A percentile compares a stretch with the other conserved stretches of the same genome.
Evolutionary conservation across 2,329 filamentous ascomycete species (phyloP).

Genomic region (Calonectria pauciramosa): DNA sequence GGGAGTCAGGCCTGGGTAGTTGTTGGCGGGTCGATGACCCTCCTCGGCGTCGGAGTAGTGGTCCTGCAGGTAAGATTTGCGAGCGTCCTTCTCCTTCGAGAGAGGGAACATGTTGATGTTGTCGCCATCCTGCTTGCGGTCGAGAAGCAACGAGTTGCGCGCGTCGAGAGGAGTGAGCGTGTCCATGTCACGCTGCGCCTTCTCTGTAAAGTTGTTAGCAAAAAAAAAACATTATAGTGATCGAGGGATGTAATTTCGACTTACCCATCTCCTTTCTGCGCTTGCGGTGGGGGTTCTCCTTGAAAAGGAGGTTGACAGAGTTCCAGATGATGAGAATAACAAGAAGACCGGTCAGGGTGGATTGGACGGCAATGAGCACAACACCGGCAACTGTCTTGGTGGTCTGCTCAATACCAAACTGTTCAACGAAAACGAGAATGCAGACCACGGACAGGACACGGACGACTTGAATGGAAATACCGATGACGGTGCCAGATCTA

Average conservation of each 20-base stretch:
- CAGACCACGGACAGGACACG: constrained; percentile 90
- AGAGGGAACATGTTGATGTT: constrained; percentile 60
- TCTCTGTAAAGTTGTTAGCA: constrained; percentile 68
- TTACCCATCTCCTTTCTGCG: constrained; percentile 91
- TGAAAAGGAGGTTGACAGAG: constrained; percentile 84
- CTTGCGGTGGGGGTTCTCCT: constrained; percentile 91
- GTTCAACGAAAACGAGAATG: constrained; percentile 93
- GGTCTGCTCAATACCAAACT: constrained; percentile 89
- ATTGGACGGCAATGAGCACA: constrained; percentile 93
- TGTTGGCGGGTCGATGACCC: constrained; percentile 34
- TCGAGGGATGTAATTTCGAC: constrained; percentile 45
- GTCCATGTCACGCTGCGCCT: constrained; percentile 82
- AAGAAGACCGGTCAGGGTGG: constrained; percentile 83
- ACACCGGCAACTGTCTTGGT: constrained; percentile 95
- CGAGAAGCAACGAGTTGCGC: constrained; percentile 86
- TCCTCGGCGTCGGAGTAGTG: constrained; percentile 46
- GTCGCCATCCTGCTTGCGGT: constrained; percentile 59
- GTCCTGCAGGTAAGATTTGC: constrained; percentile 51
- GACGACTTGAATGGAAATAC: constrained; percentile 90
- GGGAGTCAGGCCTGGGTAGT: constrained; percentile 56
- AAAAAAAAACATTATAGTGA: constrained; percentile 22
- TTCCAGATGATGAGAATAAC: constrained; percentile 93
- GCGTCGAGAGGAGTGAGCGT: constrained; percentile 89
- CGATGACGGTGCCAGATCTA: constrained; percentile 91
- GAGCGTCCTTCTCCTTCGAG: constrained; percentile 53